phyloP scores from a whole-genome alignment of 495 filamentous ascomycete genomes.

The Niebla homalea region DNA sequence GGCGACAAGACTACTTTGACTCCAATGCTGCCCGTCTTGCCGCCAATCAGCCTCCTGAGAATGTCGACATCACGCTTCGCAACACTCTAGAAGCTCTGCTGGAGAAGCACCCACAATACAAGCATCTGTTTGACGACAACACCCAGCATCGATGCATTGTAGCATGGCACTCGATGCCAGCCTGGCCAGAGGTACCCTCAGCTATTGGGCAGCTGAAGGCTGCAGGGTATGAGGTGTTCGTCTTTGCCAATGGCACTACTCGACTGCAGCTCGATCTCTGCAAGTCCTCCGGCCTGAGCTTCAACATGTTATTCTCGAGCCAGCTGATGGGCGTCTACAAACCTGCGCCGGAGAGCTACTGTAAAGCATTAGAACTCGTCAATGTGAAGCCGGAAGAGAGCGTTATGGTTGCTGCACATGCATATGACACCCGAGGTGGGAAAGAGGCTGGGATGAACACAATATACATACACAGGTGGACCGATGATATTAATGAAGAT shows the following conservation, averaged over 20 bases:
- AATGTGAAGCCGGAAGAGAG: slow-evolving; percentile 32
- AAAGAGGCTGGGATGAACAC: slow-evolving; percentile 33
- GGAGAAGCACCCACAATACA: slow-evolving; percentile 15
- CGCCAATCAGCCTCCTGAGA: slow-evolving; percentile 25
- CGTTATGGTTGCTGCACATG: slow-evolving; percentile 42
- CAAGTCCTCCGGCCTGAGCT: slow-evolving; percentile 34
- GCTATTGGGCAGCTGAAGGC: slow-evolving; percentile 21
- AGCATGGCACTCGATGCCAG: slow-evolving; percentile 32
- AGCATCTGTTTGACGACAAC: slow-evolving; percentile 16
- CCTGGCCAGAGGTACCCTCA: slow-evolving; percentile 33
- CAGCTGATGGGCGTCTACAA: slow-evolving; percentile 35
- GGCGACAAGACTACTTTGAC: slow-evolving; percentile 35
- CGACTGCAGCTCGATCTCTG: slow-evolving; percentile 40
- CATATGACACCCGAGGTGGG: slow-evolving; percentile 37
- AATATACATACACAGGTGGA: slow-evolving; percentile 38
- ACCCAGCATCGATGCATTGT: slow-evolving; percentile 13
- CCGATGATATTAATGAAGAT: slow-evolving; percentile 40
- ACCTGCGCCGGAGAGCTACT: slow-evolving; percentile 33
- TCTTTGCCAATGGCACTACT: slow-evolving; percentile 42
- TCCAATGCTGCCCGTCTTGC: slow-evolving; percentile 27
- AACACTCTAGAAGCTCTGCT: slow-evolving; percentile 25
- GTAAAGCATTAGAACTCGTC: slow-evolving; percentile 31
- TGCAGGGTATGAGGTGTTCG: slow-evolving; percentile 23
- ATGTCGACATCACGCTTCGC: slow-evolving; percentile 36
- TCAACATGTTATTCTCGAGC: slow-evolving; percentile 41